Conservation (phyloP, 805 yeast species). For the Candida yuanshanica region DNA sequence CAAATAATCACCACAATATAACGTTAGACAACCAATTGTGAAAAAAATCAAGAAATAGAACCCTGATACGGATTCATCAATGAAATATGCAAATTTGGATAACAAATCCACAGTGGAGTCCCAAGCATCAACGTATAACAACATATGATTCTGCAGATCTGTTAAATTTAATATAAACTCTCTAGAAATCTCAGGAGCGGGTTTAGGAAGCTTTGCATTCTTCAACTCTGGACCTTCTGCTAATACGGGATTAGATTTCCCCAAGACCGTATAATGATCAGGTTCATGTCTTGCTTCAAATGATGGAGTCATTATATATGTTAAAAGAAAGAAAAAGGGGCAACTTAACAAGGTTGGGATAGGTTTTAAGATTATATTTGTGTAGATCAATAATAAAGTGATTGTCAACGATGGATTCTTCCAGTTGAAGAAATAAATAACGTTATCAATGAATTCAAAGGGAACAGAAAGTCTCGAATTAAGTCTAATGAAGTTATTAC, state of each 20-base stretch:
- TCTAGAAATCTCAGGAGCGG: slow-evolving; percentile 71
- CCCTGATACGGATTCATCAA: slow-evolving; percentile 54
- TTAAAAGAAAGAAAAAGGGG: slow-evolving; percentile 45
- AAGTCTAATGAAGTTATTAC: slow-evolving; percentile 57
- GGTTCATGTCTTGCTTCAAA: slow-evolving; percentile 61
- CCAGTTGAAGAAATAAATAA: slow-evolving; percentile 59
- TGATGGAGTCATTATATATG: slow-evolving; percentile 59
- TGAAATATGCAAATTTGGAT: slow-evolving; percentile 55
- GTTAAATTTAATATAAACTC: slow-evolving; percentile 76
- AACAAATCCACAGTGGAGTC: slow-evolving; percentile 48
- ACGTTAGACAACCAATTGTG: slow-evolving; percentile 20
- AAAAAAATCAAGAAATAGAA: slow-evolving; percentile 35
- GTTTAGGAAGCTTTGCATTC: slow-evolving; percentile 43
- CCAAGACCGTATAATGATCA: slow-evolving; percentile 31
- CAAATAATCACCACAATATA: slow-evolving; percentile 25
- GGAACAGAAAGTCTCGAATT: slow-evolving; percentile 58
- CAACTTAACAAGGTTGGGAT: slow-evolving; percentile 40
- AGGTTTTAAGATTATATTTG: slow-evolving; percentile 59
- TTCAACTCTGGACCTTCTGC: slow-evolving; percentile 47
- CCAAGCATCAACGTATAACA: slow-evolving; percentile 54
- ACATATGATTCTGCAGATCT: slow-evolving; percentile 79
- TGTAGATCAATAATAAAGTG: slow-evolving; percentile 43
- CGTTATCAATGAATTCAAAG: slow-evolving; percentile 54
- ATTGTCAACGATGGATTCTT: slow-evolving; percentile 54
- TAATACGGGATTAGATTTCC: slow-evolving; percentile 37